phyloP scores from a whole-genome alignment of 164 flowering plant species.

The Pachysandra terminalis region DNA sequence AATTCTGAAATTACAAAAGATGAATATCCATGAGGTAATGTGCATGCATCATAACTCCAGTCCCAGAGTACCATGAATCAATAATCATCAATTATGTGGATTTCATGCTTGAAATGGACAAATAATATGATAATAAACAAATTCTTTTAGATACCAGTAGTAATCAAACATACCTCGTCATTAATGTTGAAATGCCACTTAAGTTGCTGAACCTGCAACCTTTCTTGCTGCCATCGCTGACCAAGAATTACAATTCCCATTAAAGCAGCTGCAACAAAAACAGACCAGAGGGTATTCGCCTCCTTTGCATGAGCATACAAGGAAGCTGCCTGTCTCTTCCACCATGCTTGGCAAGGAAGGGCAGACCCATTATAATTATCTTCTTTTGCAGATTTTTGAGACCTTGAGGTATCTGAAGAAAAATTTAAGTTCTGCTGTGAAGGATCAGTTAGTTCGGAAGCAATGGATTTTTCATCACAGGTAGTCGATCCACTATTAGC shows the following conservation, averaged over 20 bases:
- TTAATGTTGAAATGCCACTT: constrained; percentile 41
- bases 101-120: background rate
- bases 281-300: constrained; percentile 61
- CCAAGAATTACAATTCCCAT: constrained; percentile 75
- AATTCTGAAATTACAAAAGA: too few species aligned
- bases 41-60: too few species aligned
- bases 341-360: constrained; percentile 67
- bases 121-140: background rate
- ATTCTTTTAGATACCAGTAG: background rate
- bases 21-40: too few species aligned
- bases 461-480: constrained; percentile 24
- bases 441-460: constrained; percentile 26
- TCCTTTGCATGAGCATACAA: constrained; percentile 60
- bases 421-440: constrained; percentile 25
- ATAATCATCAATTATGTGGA: too few species aligned
- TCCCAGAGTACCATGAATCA: background rate
- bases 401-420: constrained; percentile 16
- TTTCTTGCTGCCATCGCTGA: constrained; percentile 65
- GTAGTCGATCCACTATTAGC: constrained; percentile 27
- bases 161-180: constrained; percentile 35
- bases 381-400: constrained; percentile 22
- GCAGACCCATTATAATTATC: constrained; percentile 23
- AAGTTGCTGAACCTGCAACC: constrained; percentile 50
- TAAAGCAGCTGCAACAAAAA: constrained; percentile 66
- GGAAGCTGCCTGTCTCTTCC: constrained; percentile 57